These are phyloP conservation scores for Coprinopsis strossmayeri DNA, from an alignment of 768 basidiomycete genomes.

Conservation along the genomic window DNA sequence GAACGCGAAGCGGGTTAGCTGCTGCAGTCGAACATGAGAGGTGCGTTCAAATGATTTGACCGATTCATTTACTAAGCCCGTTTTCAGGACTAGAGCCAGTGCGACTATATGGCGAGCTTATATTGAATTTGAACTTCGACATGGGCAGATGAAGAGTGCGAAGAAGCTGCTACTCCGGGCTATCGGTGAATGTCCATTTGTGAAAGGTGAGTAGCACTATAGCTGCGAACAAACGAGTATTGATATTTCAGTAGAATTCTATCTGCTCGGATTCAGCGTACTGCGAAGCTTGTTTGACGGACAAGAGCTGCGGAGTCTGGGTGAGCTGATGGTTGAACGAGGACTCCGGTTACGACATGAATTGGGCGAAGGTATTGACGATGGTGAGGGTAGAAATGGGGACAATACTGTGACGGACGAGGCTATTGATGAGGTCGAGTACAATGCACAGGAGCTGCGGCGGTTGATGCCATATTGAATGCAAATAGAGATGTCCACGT, in stretches of 20 bases:
- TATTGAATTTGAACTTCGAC: conserved; percentile 71
- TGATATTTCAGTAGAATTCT: conserved; percentile 46
- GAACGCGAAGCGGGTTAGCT: conserved; percentile 57
- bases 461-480: conserved; percentile 57
- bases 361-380: conserved; percentile 49
- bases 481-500: no score
- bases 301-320: conserved; percentile 54
- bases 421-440: conserved; percentile 52
- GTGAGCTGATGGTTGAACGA: conserved; percentile 73
- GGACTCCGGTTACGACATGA: conserved; percentile 58
- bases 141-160: conserved; percentile 49
- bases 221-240: not conserved
- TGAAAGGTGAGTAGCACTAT: conserved; percentile 46
- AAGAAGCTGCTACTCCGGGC: conserved; percentile 73
- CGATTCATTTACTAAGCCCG: not conserved
- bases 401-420: conserved; percentile 32
- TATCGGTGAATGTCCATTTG: conserved; percentile 65
- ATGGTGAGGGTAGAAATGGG: conserved; percentile 26
- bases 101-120: conserved; percentile 66
- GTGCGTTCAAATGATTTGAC: conserved; percentile 31
- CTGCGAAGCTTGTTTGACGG: conserved; percentile 56
- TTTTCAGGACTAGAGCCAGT: conserved; percentile 56
- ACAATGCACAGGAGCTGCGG: conserved; percentile 50
- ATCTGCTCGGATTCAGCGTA: conserved; percentile 71
- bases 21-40: conserved; percentile 61